Percentiles rank a stretch among this genome's conserved stretches.
Conservation (phyloP, 2,329 filamentous ascomycete genomes). For the Botrytis medusae region DNA sequence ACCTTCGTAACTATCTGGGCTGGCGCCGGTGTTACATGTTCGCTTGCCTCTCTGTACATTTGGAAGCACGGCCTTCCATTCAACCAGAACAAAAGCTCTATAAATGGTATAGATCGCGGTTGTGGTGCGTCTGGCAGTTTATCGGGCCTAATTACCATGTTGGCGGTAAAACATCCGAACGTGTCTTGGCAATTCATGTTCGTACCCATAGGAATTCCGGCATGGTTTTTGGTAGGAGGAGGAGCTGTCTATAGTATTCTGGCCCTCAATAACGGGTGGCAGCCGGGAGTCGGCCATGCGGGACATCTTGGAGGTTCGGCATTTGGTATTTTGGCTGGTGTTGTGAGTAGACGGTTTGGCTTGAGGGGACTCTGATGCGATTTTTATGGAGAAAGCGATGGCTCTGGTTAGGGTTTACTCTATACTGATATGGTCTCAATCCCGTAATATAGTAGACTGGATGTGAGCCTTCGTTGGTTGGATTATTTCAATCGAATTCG, state of each 20-base stretch:
- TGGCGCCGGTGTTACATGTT: slow-evolving; percentile 11
- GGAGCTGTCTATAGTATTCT: slow-evolving; percentile 5
- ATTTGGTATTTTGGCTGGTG: slow-evolving; percentile 9
- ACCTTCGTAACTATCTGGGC: slow-evolving; percentile 13
- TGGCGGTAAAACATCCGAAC: not conserved
- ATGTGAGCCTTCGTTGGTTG: not conserved
- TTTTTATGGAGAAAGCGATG: not conserved
- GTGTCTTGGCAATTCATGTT: not conserved
- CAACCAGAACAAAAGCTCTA: not conserved
- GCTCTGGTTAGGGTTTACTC: not conserved
- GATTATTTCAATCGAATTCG: not conserved
- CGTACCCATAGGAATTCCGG: slow-evolving; percentile 6
- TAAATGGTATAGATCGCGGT: not conserved
- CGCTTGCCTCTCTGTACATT: not conserved
- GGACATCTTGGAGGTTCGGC: slow-evolving; percentile 19
- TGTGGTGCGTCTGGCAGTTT: slow-evolving; percentile 19
- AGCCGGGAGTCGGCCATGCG: not conserved
- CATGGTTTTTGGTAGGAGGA: not conserved
- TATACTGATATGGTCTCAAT: not conserved
- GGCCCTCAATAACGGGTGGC: slow-evolving; percentile 14
- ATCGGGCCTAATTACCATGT: not conserved
- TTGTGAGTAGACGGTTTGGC: not conserved
- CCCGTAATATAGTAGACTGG: not conserved
- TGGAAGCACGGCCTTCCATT: slow-evolving; percentile 15
- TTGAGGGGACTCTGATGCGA: not conserved